Conservation (phyloP, 768 basidiomycete species). For the Chalciporus sphaerocephalus region DNA sequence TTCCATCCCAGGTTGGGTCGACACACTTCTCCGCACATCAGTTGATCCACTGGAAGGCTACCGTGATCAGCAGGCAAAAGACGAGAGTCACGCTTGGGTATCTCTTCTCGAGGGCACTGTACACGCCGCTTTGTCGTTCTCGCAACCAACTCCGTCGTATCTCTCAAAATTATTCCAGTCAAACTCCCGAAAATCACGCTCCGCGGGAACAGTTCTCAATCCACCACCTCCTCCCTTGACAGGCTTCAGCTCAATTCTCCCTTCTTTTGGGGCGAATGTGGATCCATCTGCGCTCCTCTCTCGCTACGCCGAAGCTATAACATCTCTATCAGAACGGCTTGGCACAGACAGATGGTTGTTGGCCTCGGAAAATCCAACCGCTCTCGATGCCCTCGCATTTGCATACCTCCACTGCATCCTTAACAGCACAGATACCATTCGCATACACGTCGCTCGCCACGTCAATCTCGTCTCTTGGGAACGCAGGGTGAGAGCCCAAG, state of each 20-base stretch:
- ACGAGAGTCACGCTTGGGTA: constrained; percentile 82
- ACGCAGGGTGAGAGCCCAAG: constrained; percentile 54
- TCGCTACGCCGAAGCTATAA: constrained; percentile 67
- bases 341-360: constrained; percentile 81
- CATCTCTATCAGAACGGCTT: constrained; percentile 69
- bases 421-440: constrained; percentile 38
- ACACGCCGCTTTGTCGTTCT: constrained; percentile 67
- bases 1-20: constrained; percentile 72
- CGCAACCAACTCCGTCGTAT: constrained; percentile 43
- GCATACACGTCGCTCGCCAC: constrained; percentile 63
- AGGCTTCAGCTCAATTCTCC: constrained; percentile 62
- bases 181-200: constrained; percentile 21
- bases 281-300: constrained; percentile 46
- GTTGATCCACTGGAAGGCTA: constrained; percentile 63
- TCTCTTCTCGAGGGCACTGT: constrained; percentile 71
- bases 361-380: constrained; percentile 64
- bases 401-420: constrained; percentile 74
- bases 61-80: constrained; percentile 49
- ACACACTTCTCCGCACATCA: constrained; percentile 41
- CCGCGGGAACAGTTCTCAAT: constrained; percentile 48
- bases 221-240: constrained; percentile 69
- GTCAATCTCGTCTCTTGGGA: constrained; percentile 84
- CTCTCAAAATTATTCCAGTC: constrained; percentile 42
- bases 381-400: constrained; percentile 77
- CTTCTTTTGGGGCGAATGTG: constrained; percentile 56